A percentile compares a stretch with the other conserved stretches of the same genome.
phyloP scores from a whole-genome alignment of 768 basidiomycete species.

The Amanita subjunquillea region DNA sequence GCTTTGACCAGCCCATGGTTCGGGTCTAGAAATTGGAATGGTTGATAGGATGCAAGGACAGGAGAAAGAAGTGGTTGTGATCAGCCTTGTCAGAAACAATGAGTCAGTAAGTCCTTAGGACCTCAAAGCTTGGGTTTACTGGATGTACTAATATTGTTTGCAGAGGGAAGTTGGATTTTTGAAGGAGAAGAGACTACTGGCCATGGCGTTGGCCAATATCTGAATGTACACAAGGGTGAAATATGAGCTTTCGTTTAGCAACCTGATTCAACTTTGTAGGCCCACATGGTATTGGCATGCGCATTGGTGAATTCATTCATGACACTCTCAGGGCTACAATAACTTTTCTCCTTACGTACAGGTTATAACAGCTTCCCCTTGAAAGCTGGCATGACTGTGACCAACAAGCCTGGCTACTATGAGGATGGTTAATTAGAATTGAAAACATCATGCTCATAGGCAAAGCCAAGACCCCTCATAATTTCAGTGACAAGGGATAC shows the following conservation, averaged over 20 bases:
- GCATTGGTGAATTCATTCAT: slow-evolving; percentile 26
- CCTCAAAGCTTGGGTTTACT: not conserved
- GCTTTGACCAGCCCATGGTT: slow-evolving; percentile 59
- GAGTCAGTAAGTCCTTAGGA: slow-evolving; percentile 40
- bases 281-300: slow-evolving; percentile 53
- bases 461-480: slow-evolving; percentile 53
- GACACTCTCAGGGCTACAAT: not conserved
- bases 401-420: slow-evolving; percentile 93
- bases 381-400: slow-evolving; percentile 82
- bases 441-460: slow-evolving; percentile 79
- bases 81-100: slow-evolving; percentile 92
- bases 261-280: slow-evolving; percentile 17
- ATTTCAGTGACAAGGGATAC: slow-evolving; percentile 85
- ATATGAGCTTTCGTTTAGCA: not conserved
- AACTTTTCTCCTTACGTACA: slow-evolving; percentile 13
- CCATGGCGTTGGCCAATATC: slow-evolving; percentile 89
- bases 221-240: slow-evolving; percentile 87
- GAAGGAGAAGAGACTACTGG: slow-evolving; percentile 85
- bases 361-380: slow-evolving; percentile 63
- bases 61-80: slow-evolving; percentile 88
- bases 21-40: slow-evolving; percentile 77
- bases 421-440: slow-evolving; percentile 84
- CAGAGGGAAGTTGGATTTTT: slow-evolving; percentile 91
- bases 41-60: slow-evolving; percentile 98
- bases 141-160: slow-evolving; percentile 3